A percentile compares a stretch with the other conserved stretches of the same genome.
Evolutionary conservation across 1,284 basidiomycete genomes (phyloP).

Genomic region (Testicularia cyperi): DNA sequence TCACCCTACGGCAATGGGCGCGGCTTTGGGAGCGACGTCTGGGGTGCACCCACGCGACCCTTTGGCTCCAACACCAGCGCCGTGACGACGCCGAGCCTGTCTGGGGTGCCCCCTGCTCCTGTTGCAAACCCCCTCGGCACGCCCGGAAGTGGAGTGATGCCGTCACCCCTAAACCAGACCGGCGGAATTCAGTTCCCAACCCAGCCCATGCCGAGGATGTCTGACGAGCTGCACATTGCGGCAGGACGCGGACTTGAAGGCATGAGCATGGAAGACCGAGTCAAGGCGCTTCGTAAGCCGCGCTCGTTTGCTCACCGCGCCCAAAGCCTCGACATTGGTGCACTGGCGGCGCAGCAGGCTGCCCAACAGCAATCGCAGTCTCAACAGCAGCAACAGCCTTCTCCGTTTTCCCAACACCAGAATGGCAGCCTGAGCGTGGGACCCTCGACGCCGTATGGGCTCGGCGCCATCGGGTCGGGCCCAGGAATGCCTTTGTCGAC

Average conservation of each 20-base stretch:
- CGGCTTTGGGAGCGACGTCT: constrained; percentile 51
- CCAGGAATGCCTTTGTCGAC: background rate
- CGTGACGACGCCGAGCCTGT: constrained; percentile 27
- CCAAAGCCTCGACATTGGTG: constrained; percentile 52
- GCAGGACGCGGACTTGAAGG: constrained; percentile 21
- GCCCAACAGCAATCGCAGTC: constrained; percentile 5
- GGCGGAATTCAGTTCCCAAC: constrained; percentile 43
- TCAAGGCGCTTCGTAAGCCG: constrained; percentile 45
- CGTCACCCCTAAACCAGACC: background rate
- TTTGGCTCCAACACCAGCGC: constrained; percentile 27
- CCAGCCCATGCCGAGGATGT: constrained; percentile 30
- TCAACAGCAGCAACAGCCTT: too few relatives aligned
- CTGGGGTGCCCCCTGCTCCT: constrained; percentile 24
- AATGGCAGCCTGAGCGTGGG: constrained; percentile 27
- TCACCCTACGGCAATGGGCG: constrained; percentile 48
- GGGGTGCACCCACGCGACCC: constrained; percentile 49
- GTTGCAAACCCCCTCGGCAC: constrained; percentile 16
- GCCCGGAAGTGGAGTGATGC: constrained; percentile 1
- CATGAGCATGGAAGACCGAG: constrained; percentile 43
- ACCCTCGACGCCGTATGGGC: constrained; percentile 28
- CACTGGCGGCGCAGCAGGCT: constrained; percentile 44
- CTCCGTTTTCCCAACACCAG: constrained; percentile 25
- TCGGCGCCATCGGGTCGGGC: constrained; percentile 39
- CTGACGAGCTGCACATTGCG: constrained; percentile 39
- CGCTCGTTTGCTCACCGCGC: constrained; percentile 51